Evolutionary conservation across 2,329 filamentous ascomycete genomes (phyloP).

Genomic region (Dothideomycetes sp.): DNA sequence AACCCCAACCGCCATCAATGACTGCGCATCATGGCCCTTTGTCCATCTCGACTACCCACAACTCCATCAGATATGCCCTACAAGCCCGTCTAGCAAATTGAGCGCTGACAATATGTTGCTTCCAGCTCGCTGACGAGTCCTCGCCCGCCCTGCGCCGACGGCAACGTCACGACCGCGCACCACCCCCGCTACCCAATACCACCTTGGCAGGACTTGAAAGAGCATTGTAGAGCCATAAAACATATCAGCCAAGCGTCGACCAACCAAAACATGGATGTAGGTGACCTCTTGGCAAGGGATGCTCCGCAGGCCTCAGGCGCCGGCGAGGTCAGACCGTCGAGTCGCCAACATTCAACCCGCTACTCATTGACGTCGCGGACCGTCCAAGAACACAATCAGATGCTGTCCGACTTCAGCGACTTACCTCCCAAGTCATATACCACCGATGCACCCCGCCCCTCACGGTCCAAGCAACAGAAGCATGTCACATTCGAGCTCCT

Average conservation of each 20-base stretch:
- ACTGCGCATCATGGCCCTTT: neutral
- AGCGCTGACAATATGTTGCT: conserved; percentile 6
- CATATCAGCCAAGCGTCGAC: too few relatives aligned
- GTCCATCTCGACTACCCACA: neutral
- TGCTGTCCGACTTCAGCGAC: conserved; percentile 1
- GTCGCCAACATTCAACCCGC: conserved; percentile 28
- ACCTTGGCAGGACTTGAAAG: neutral
- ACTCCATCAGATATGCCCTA: neutral
- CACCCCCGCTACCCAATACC: conserved; percentile 11
- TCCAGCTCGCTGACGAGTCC: conserved; percentile 4
- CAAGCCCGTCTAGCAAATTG: conserved; percentile 1
- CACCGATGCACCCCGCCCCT: conserved; percentile 21
- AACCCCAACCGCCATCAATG: conserved; percentile 13
- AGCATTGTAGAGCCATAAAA: conserved; percentile 3
- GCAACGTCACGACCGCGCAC: conserved; percentile 17
- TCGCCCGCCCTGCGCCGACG: conserved; percentile 24
- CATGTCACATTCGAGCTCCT: conserved; percentile 72
- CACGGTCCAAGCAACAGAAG: conserved; percentile 44
- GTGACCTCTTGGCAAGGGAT: conserved; percentile 25
- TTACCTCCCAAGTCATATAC: conserved; percentile 6
- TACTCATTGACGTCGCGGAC: conserved; percentile 18
- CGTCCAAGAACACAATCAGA: conserved; percentile 1
- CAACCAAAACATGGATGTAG: conserved; percentile 27
- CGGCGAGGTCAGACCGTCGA: conserved; percentile 22
- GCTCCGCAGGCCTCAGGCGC: conserved; percentile 13